Base-by-base conservation (phyloP, 2,329 filamentous ascomycete species). In the Teratosphaeriaceae sp. region DNA sequence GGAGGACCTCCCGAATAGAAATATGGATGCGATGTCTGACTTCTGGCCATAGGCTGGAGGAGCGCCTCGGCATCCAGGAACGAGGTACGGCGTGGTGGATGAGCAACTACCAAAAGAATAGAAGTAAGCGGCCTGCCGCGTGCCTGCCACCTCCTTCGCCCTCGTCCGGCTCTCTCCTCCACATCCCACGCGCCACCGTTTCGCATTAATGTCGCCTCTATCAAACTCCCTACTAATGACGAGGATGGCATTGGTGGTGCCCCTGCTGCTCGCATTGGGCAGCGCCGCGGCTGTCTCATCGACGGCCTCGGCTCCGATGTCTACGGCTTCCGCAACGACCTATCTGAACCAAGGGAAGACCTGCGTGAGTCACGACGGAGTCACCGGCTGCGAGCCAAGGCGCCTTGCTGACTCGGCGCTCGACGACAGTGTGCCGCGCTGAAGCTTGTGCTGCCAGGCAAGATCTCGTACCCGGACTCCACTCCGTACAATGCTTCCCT, bases 401-500 rank as follows among this genome's bases (percentile, higher is more conserved):
- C 13, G 5, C 9, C 9, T 13, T 21, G 13, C 4, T 9, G 16
- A 13, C 18, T 42, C 16, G 19, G n/a, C 15, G 27, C 12, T 33
- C 13, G 24, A 6, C 6, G n/a, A 6, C 20, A 48, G 46, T 48
- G 46, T 29, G 34, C 31, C 26, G 46, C 46, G 5, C 40, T 48
- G 24, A 30, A 40, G 16, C 35, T 45, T 19, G 46, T 29, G 3
- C 33, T 48, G 1, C 24, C 33, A n/a, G 24, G 36, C 11, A 49
- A 44, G 34, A 38, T 46, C n/a, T 42, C 26, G 2, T 40, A 40
- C 19, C 41, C 52, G 18, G 31, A 43, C 12, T 41, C 24, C 12
- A 31, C 41, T 8, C 41, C 41, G 13, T 56, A 56, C 40, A 46
- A 49, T 18, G 27, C 38, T 5, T 54, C 53, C 1, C 30, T 54